Evolutionary conservation across 2,329 filamentous ascomycete species (phyloP), one percentile per base, ranked within the genome.

Genomic region (Leptographium flavum): DNA sequence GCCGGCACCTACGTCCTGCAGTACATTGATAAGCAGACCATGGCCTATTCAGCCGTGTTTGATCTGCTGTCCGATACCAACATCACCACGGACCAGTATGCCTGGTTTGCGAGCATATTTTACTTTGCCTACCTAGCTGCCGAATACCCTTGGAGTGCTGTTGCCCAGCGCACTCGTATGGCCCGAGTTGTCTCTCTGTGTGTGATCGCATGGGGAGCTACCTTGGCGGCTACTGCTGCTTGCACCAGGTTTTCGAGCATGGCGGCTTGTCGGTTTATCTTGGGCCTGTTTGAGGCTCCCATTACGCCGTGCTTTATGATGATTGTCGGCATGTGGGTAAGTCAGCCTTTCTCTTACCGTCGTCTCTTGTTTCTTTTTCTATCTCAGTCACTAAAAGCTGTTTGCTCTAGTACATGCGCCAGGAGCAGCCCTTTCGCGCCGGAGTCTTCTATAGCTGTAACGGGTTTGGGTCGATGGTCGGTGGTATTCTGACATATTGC

Each of bases 21-120:
- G 13, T 45, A 45, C 21, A 28, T 78, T n/a, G 73, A 45, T 45
- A 71, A 70, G 60, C 79, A 83, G 43, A 85, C 86, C 55, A 85
- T 86, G 50, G 77, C 79, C 42, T 83, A 83, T 62, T 80, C 79
- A n/a, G 68, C 73, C 9, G 65, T 84, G 3, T 83, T 81, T 53
- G 70, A 71, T 2, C 54, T 87, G 44, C 74, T 81, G 57, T 62
- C 69, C 47, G 79, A 83, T 50, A 65, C 84, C 4, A 64, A 69
- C 14, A 62, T 86, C 49, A 58, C 59, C 31, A 69, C 71, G n/a
- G 69, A 73, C 47, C 79, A 87, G 56, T 88, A 82, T 57, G 42
- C 43, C 43, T 48, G 47, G 47, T 39, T 42, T 14, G 19, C 35
- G 9, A 39, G 38, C 30, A 69, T 72, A 44, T 73, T 73, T 55